Evolutionary conservation across 2,329 filamentous ascomycete genomes (phyloP), one percentile per base, ranked within the genome.

Genomic region (Cercospora citrullina): DNA sequence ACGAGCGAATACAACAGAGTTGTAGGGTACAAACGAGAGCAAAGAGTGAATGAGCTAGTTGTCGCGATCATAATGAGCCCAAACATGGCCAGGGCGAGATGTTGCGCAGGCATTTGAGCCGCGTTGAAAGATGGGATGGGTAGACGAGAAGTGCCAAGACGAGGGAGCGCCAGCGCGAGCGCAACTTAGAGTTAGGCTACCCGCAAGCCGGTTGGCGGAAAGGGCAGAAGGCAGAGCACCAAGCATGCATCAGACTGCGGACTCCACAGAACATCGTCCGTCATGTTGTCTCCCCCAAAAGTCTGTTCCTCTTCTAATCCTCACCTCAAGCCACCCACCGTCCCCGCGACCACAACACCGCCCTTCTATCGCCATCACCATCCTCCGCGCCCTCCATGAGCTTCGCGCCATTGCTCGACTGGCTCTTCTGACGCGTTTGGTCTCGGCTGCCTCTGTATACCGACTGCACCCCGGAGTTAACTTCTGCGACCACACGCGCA

Each of bases 11-110:
- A 8, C n/a, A 10, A 12, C 45, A 4, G 28, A 23, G 16, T 5
- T 6, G 8, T 12, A 33, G 31, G 31, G 31, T 33, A 33, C 31
- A 33, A 10, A 42, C 5, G 58, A 39, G 31, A 12, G 23, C 5
- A 14, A 5, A 7, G 21, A 7, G n/a, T 21, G n/a, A 64, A 55
- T 55, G 16, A n/a, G 26, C 36, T 18, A 23, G 21, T 58, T 39
- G 16, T 18, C 51, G 7, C 33, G 70, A 71, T 58, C 69, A 57
- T 18, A 75, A 75, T 62, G 73, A 75, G 70, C 69, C 39, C 72
- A 72, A 72, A 75, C 42, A 75, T 63, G 58, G 69, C 53, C 18
- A 57, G 65, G 23, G 28, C 48, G 31, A 30, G 28, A 31, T 51
- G 45, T 55, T 51, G 23, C 28, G 63, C 53, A 59, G 63, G 18